Evolutionary conservation across 768 basidiomycete species (phyloP).

Genomic region (Tulasnella sp.): DNA sequence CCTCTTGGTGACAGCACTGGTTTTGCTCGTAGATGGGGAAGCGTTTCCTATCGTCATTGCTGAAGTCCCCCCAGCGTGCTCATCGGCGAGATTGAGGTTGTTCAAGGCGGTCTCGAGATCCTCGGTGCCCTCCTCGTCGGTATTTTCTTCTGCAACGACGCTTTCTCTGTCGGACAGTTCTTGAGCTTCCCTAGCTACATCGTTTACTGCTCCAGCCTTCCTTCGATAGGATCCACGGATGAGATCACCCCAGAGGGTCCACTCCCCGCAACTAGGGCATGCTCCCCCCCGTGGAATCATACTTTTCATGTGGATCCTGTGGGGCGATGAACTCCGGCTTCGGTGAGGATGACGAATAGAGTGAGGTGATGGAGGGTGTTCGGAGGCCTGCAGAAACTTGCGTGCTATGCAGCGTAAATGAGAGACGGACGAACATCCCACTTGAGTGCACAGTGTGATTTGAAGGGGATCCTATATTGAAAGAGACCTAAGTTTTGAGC

Average conservation of each 20-base stretch:
- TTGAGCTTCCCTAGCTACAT: slow-evolving; percentile 27
- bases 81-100: not conserved
- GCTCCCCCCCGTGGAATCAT: slow-evolving; percentile 66
- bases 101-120: not conserved
- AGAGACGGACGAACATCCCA: slow-evolving; percentile 55
- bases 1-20: not conserved
- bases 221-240: slow-evolving; percentile 61
- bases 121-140: slow-evolving; percentile 17
- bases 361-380: not conserved
- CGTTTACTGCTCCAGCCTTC: slow-evolving; percentile 26
- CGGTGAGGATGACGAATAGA: not conserved
- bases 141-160: not conserved
- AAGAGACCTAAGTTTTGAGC: not conserved
- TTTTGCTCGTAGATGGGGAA: not conserved
- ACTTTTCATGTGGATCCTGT: not conserved
- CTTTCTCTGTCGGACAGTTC: slow-evolving; percentile 31
- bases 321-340: slow-evolving; percentile 23
- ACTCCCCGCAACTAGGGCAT: slow-evolving; percentile 57
- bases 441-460: slow-evolving; percentile 58
- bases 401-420: slow-evolving; percentile 63
- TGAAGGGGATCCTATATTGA: slow-evolving; percentile 54
- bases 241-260: slow-evolving; percentile 71
- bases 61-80: not conserved
- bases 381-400: slow-evolving; percentile 48
- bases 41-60: not conserved